phyloP scores from a whole-genome alignment of 108 stramenopile species.

The Parmales sp. region DNA sequence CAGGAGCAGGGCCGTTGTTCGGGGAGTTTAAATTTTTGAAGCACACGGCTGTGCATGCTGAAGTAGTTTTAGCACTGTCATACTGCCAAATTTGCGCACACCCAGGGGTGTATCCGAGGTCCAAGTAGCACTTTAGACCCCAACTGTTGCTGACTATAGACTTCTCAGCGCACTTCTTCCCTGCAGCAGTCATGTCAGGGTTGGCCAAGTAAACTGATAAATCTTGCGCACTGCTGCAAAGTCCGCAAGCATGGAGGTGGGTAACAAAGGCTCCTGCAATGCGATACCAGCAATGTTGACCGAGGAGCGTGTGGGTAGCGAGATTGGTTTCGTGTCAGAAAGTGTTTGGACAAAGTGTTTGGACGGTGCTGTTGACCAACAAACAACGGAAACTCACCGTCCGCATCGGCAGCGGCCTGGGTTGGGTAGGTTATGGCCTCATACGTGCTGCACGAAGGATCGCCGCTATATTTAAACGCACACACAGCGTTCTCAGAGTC shows the following conservation, averaged over 20 bases:
- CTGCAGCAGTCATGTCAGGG: constrained; percentile 6
- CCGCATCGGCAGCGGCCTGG: neutral
- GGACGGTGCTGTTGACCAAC: no score
- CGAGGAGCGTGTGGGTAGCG: no score
- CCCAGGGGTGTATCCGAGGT: constrained; percentile 13
- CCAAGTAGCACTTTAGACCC: constrained; percentile 14
- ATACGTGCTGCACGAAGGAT: neutral
- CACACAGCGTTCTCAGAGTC: neutral
- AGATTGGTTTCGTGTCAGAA: no score
- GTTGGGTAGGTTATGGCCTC: neutral
- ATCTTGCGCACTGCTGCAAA: constrained; percentile 21
- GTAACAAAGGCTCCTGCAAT: neutral
- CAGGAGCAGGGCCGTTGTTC: constrained; percentile 36
- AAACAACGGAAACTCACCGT: no score
- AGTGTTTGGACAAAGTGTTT: no score
- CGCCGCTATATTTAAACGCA: neutral
- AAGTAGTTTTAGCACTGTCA: constrained; percentile 10
- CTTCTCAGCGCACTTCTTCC: constrained; percentile 18
- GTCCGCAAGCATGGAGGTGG: constrained; percentile 11
- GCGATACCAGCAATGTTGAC: no score
- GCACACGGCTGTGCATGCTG: constrained; percentile 9
- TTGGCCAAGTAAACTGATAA: constrained; percentile 10
- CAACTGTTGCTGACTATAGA: neutral
- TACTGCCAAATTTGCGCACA: constrained; percentile 23
- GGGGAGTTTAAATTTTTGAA: neutral